These are phyloP conservation scores for Penicillium silybi DNA, from an alignment of 495 filamentous ascomycete genomes.

Conservation along the genomic window DNA sequence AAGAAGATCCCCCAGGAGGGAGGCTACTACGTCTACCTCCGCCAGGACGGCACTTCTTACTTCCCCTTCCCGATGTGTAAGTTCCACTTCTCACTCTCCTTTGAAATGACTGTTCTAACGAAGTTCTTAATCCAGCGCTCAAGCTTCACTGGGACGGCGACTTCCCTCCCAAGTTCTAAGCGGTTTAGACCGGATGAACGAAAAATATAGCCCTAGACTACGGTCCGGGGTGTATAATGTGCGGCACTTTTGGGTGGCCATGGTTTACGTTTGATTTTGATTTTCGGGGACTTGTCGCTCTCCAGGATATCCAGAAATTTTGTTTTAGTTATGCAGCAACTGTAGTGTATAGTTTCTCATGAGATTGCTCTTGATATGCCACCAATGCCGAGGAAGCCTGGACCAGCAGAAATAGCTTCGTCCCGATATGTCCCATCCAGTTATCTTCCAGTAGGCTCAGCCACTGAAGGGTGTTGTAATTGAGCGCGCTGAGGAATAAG, in stretches of 20 bases:
- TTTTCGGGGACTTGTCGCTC: constrained; percentile 8
- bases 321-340: constrained; percentile 5
- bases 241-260: constrained; percentile 5
- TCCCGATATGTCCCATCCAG: too few relatives aligned
- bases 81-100: constrained; percentile 10
- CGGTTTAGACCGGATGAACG: neutral
- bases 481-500: too few relatives aligned
- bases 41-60: constrained; percentile 67
- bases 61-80: constrained; percentile 71
- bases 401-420: too few relatives aligned
- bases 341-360: constrained; percentile 11
- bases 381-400: too few relatives aligned
- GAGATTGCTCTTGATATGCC: neutral
- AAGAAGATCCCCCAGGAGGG: constrained; percentile 64
- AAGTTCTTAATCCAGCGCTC: constrained; percentile 14
- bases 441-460: too few relatives aligned
- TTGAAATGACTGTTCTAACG: neutral
- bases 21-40: constrained; percentile 65
- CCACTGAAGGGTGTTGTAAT: too few relatives aligned
- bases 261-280: constrained; percentile 13
- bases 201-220: neutral
- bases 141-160: constrained; percentile 31
- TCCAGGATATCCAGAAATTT: constrained; percentile 20
- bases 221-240: constrained; percentile 2
- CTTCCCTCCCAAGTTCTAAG: constrained; percentile 18